A percentile compares a stretch with the other conserved stretches of the same genome.
phyloP scores from a whole-genome alignment of 2,329 filamentous ascomycete genomes.

The Phialemonium atrogriseum region DNA sequence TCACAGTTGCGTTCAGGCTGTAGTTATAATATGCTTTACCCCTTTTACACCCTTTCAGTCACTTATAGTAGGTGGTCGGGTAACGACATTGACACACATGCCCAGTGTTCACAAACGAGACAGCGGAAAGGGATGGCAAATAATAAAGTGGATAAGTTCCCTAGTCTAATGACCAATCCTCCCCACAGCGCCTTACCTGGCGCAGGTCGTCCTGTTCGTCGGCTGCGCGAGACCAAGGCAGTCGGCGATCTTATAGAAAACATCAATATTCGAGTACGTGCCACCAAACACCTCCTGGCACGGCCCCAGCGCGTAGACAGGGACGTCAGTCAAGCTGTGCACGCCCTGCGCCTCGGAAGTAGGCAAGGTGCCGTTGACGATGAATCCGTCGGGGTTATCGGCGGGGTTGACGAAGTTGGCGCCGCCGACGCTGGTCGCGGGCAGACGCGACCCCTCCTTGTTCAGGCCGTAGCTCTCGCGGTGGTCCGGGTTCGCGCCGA shows the following conservation, averaged over 20 bases:
- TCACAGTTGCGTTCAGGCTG: too few relatives aligned
- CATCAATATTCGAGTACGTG: conserved; percentile 55
- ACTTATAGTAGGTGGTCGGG: too few relatives aligned
- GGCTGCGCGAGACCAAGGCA: conserved; percentile 50
- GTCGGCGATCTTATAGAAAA: conserved; percentile 66
- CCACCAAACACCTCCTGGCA: conserved; percentile 72
- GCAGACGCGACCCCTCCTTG: conserved; percentile 53
- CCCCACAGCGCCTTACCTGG: too few relatives aligned
- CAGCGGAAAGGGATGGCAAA: too few relatives aligned
- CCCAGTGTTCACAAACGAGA: too few relatives aligned
- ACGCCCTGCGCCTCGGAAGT: conserved; percentile 58
- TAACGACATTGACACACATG: too few relatives aligned
- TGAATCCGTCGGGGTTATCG: conserved; percentile 58
- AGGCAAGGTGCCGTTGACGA: conserved; percentile 69
- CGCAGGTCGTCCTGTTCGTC: conserved; percentile 19
- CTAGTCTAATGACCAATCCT: too few relatives aligned
- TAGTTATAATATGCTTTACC: too few relatives aligned
- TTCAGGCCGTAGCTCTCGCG: conserved; percentile 70
- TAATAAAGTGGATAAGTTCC: too few relatives aligned
- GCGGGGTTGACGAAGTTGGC: conserved; percentile 61
- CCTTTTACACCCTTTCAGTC: too few relatives aligned
- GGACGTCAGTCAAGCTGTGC: conserved; percentile 70
- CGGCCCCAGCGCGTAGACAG: conserved; percentile 69
- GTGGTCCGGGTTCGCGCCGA: conserved; percentile 64
- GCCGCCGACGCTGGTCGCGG: conserved; percentile 46